Evolutionary conservation across 148 eudicot species (phyloP), one percentile per base, ranked within the genome.

Genomic region (Rheum nobile): DNA sequence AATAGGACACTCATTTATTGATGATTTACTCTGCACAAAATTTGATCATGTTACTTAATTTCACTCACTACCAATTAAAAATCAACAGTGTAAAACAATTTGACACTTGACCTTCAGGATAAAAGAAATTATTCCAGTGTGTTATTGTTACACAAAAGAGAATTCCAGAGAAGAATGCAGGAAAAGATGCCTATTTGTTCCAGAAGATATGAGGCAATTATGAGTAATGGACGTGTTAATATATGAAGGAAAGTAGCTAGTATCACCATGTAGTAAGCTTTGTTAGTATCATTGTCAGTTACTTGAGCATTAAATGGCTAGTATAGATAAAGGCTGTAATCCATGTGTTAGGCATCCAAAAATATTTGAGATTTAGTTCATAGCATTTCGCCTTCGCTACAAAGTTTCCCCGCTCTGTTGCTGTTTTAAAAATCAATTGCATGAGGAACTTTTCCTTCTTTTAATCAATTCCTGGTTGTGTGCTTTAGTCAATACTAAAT

Each of bases 1-100:
- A 52, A 91, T 88, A 4, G 96, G 88, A 72, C 91, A 91, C 32
- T 88, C 89, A 52, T 90, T 91, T 44, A 84, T 83, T 11, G 96
- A 91, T 46, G 96, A 81, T 71, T 80, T 87, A 75, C 83, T 75
- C 96, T 88, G 80, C 77, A 77, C 42, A 59, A 2, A 26, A 26
- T 10, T 11, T 26, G 67, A 59, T 59, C 67, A 3, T 54, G n/a
- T 54, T 54, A 54, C 11, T 54, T 22, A 50, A 17, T 24, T 22
- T 22, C 61, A 13, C 29, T 21, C 4, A 54, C 0, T 16, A 54
- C 29, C 31, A 17, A 42, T 9, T 42, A 42, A 2, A 42, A 6
- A 50, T 50, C 55, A 50, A 50, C 16, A 46, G 14, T 43, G 7
- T 46, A 46, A 54, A 11, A 52, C 12, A 52, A 22, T n/a, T 9